phyloP scores from a whole-genome alignment of 2,329 filamentous ascomycete genomes.

The Reticulascus tulasneorum region DNA sequence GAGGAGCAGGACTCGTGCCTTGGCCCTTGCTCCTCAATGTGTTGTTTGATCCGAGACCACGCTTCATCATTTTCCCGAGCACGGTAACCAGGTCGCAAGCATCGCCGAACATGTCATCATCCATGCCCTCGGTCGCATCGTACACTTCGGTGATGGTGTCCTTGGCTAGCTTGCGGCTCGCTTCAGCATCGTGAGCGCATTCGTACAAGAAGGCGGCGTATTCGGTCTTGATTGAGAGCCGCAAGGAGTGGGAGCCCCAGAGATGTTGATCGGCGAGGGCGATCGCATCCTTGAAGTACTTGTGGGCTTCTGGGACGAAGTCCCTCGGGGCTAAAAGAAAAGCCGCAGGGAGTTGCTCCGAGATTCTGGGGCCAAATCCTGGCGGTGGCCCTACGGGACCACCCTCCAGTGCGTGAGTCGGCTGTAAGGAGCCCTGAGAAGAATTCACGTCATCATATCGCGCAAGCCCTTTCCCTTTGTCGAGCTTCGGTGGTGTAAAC shows the following conservation, averaged over 20 bases:
- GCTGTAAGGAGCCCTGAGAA: conserved; percentile 41
- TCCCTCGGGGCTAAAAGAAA: conserved; percentile 77
- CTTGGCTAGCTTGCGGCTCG: conserved; percentile 72
- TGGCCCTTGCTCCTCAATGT: conserved; percentile 28
- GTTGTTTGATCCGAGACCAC: conserved; percentile 49
- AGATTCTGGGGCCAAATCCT: conserved; percentile 41
- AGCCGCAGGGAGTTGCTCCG: conserved; percentile 28
- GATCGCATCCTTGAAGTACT: conserved; percentile 76
- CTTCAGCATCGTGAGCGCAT: conserved; percentile 77
- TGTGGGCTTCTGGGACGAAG: conserved; percentile 77
- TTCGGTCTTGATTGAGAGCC: conserved; percentile 86
- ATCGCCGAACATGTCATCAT: conserved; percentile 92
- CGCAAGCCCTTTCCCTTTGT: conserved; percentile 49
- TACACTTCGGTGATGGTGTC: conserved; percentile 87
- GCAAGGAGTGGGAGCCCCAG: conserved; percentile 83
- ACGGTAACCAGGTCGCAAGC: conserved; percentile 84
- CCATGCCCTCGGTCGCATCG: conserved; percentile 85
- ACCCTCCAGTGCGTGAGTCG: conserved; percentile 49
- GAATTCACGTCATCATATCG: conserved; percentile 38
- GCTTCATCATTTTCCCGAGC: conserved; percentile 83
- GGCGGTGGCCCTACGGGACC: conserved; percentile 55
- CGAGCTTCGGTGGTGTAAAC: conserved; percentile 29
- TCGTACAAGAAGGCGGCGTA: conserved; percentile 93
- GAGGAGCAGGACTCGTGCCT: conserved; percentile 23
- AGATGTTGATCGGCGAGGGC: conserved; percentile 70